Percentiles rank a stretch among this genome's conserved stretches.
Evolutionary conservation across 371 early-diverging fungal genomes (phyloP).

Genomic region (Rhizopus sp.): DNA sequence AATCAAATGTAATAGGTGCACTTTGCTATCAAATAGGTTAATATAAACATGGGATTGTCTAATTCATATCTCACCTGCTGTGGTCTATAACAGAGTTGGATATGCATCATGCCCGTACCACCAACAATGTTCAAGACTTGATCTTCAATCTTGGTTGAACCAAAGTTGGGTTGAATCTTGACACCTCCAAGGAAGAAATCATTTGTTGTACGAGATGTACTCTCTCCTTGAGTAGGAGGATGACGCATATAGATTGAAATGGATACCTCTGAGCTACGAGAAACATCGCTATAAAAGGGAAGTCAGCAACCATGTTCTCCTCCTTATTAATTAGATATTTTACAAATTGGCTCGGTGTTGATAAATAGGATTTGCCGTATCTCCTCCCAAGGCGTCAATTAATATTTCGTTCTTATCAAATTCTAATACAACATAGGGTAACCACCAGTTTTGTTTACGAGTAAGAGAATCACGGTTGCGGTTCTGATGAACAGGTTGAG

Average conservation of each 20-base stretch:
- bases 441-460: conserved; percentile 74
- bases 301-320: conserved; percentile 7
- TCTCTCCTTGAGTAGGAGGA: conserved; percentile 48
- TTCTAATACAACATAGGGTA: conserved; percentile 89
- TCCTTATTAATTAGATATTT: conserved; percentile 27
- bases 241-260: conserved; percentile 84
- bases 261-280: conserved; percentile 79
- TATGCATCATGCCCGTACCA: conserved; percentile 65
- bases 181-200: conserved; percentile 73
- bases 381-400: conserved; percentile 79
- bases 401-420: conserved; percentile 94
- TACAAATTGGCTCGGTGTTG: conserved; percentile 89
- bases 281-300: conserved; percentile 76
- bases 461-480: conserved; percentile 69
- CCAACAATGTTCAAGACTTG: conserved; percentile 35
- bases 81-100: conserved; percentile 73
- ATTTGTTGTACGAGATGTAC: conserved; percentile 44
- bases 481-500: conserved; percentile 23
- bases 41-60: no score
- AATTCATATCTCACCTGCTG: conserved; percentile 48
- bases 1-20: conserved; percentile 59
- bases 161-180: conserved; percentile 68
- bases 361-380: conserved; percentile 77
- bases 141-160: conserved; percentile 46
- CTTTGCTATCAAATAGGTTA: not conserved